Conservation (phyloP, 768 basidiomycete genomes). For the Phanerochaete sordida region DNA sequence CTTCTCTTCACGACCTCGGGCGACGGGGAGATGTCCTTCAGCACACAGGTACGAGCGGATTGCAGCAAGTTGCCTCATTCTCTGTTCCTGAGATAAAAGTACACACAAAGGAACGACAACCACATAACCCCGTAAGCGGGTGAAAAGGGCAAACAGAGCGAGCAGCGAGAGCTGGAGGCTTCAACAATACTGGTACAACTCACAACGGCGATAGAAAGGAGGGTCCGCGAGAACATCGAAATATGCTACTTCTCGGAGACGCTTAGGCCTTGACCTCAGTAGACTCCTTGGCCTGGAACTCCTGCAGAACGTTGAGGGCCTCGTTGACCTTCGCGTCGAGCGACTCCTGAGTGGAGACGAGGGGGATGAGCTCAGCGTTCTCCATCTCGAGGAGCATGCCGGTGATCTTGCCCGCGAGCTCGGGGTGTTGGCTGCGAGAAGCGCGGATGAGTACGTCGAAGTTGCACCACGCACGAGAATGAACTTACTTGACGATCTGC, state of each 20-base stretch:
- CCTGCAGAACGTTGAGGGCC: slow-evolving; percentile 84
- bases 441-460: slow-evolving; percentile 13
- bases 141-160: slow-evolving; percentile 22
- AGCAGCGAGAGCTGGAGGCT: slow-evolving; percentile 17
- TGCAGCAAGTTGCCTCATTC: slow-evolving; percentile 24
- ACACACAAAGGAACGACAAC: slow-evolving; percentile 29
- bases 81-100: slow-evolving; percentile 28
- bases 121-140: slow-evolving; percentile 23
- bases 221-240: not conserved
- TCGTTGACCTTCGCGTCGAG: slow-evolving; percentile 90
- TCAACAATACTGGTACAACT: slow-evolving; percentile 17
- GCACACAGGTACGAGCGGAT: not conserved
- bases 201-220: slow-evolving; percentile 1
- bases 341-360: slow-evolving; percentile 78
- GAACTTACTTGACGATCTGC: slow-evolving; percentile 76
- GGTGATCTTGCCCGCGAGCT: slow-evolving; percentile 97
- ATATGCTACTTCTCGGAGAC: not conserved
- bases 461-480: slow-evolving; percentile 2
- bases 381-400: slow-evolving; percentile 99
- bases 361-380: slow-evolving; percentile 85
- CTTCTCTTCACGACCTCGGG: not conserved
- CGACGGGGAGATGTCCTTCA: not conserved
- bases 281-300: slow-evolving; percentile 55
- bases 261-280: slow-evolving; percentile 17
- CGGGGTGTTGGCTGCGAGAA: slow-evolving; percentile 69